phyloP scores from a whole-genome alignment of 78 protist genomes.

The Protostelium mycophagum region DNA sequence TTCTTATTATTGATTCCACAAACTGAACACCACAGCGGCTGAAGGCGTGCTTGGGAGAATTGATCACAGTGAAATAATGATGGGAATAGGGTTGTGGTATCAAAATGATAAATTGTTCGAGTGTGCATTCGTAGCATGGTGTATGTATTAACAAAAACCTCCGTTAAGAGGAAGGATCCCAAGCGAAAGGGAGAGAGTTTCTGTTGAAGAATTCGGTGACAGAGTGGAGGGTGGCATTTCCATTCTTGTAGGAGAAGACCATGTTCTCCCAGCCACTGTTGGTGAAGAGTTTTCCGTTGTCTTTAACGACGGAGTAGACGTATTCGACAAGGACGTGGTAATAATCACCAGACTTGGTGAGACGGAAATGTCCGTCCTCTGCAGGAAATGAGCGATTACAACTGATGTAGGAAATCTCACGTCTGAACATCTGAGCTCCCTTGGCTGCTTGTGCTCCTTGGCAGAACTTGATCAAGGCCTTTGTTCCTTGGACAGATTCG shows the following conservation, averaged over 20 bases:
- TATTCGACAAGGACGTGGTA: not conserved
- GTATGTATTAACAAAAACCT: too few species aligned
- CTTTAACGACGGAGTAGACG: not conserved
- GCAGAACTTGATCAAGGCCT: not conserved
- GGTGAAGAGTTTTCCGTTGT: not conserved
- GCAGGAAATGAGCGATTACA: too few species aligned
- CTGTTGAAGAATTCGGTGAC: not conserved
- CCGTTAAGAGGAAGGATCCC: not conserved
- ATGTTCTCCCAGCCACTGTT: not conserved
- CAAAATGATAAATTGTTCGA: too few species aligned
- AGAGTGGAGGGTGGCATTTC: not conserved
- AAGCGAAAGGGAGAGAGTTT: not conserved
- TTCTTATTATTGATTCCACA: too few species aligned
- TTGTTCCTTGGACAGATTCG: not conserved
- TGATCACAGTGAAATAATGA: too few species aligned
- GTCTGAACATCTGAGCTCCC: not conserved
- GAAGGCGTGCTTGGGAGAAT: too few species aligned
- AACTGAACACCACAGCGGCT: too few species aligned
- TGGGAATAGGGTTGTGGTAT: too few species aligned
- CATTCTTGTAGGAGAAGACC: not conserved
- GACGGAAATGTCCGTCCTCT: not conserved
- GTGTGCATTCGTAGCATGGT: too few species aligned
- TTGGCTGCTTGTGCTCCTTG: not conserved
- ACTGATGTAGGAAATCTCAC: too few species aligned
- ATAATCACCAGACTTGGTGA: not conserved